Evolutionary conservation across 2,329 filamentous ascomycete species (phyloP), one percentile per base, ranked within the genome.

Genomic region (Exutisphaerella laricina): DNA sequence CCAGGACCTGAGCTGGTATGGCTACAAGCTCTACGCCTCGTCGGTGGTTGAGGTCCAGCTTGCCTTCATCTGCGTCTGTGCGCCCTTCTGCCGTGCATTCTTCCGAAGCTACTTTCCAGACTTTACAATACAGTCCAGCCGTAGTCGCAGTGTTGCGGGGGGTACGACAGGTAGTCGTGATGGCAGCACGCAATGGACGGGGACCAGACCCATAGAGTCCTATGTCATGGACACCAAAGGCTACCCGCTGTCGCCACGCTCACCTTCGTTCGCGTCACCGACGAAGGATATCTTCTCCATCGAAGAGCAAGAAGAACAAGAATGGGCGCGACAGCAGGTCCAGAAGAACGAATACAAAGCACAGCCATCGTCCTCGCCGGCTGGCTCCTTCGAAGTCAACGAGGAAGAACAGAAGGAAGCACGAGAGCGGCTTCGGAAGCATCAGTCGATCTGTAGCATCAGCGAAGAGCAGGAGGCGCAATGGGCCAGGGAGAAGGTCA

Each of bases 1-100:
- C 10, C 25, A 34, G 16, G 53, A 55, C 26, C 41, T 49, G 3
- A 47, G 39, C 23, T 50, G 52, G 52, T 33, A 35, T 2, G 54
- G 54, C 20, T 56, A 51, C 35, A 41, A 55, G 31, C 40, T 54
- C 3, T 49, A 45, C 33, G 43, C 45, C 28, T 46, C 42, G 35
- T 53, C 50, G 2, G 39, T 52, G 21, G 31, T 51, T n/a, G 54
- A 56, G 30, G 36, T 47, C 14, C 52, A 55, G 31, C 47, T 56
- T 2, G 50, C 47, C 28, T 47, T 56, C 21, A 54, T 56, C 22
- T 53, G 52, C 40, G 39, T 48, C 12, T 52, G 52, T 42, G 43
- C 49, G 20, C 52, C 54, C 6, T 53, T 48, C 17, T 17, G 53
- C 3, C 48, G 54, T 14, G 48, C 47, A 1, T 45, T 56, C 30